Evolutionary conservation across 768 basidiomycete species (phyloP).

Genomic region (Hypholoma sublateritium): DNA sequence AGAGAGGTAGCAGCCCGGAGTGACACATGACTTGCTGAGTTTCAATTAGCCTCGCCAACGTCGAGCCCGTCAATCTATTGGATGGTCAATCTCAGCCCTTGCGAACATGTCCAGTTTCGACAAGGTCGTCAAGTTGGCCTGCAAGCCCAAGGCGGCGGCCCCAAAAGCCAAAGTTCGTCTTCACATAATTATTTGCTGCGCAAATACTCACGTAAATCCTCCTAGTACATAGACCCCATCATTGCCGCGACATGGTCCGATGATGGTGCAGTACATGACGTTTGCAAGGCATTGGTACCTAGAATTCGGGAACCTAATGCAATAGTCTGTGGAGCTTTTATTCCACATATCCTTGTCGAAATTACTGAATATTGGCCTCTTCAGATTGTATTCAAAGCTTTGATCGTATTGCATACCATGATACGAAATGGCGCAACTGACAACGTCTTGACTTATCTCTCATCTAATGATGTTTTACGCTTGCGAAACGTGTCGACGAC

Average conservation of each 20-base stretch:
- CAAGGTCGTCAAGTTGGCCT: slow-evolving; percentile 94
- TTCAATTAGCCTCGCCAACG: slow-evolving; percentile 18
- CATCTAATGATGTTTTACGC: slow-evolving; percentile 77
- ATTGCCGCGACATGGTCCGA: slow-evolving; percentile 97
- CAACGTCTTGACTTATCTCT: slow-evolving; percentile 83
- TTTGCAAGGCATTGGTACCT: slow-evolving; percentile 84
- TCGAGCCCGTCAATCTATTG: slow-evolving; percentile 3
- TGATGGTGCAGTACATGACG: slow-evolving; percentile 90
- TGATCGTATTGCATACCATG: slow-evolving; percentile 95
- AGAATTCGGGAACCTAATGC: slow-evolving; percentile 90
- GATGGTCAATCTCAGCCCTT: slow-evolving; percentile 15
- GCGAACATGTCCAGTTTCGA: slow-evolving; percentile 72
- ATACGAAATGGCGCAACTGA: slow-evolving; percentile 96
- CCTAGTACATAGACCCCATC: slow-evolving; percentile 93
- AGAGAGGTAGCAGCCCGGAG: not conserved
- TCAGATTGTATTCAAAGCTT: slow-evolving; percentile 96
- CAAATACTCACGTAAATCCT: slow-evolving; percentile 7
- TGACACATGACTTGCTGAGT: slow-evolving; percentile 27
- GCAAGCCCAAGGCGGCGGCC: slow-evolving; percentile 94
- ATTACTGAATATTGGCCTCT: slow-evolving; percentile 2
- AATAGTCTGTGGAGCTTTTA: slow-evolving; percentile 54
- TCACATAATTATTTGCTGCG: slow-evolving; percentile 1
- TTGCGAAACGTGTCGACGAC: slow-evolving; percentile 79
- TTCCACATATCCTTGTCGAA: not conserved
- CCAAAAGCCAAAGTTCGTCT: slow-evolving; percentile 87